Conservation (phyloP, 257 asterid species). For the Solanum medicagineum region DNA sequence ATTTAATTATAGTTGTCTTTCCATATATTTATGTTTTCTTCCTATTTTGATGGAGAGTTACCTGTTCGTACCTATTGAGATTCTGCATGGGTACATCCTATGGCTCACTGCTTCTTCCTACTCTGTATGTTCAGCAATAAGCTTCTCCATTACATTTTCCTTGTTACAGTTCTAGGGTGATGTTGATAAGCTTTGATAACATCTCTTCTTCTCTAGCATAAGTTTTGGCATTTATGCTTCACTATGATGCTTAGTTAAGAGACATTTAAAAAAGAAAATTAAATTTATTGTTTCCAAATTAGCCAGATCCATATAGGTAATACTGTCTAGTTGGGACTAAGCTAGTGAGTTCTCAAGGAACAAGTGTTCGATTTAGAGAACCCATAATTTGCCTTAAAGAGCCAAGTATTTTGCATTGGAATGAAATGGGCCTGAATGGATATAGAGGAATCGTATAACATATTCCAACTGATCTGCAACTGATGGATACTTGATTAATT, state of each 20-base stretch:
- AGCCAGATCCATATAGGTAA: background rate
- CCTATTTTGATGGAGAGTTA: background rate
- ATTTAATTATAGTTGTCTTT: constrained; percentile 1
- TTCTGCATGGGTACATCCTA: background rate
- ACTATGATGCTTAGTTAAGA: background rate
- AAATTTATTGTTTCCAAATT: background rate
- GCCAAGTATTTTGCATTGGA: background rate
- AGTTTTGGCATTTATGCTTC: background rate
- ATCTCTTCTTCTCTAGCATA: background rate
- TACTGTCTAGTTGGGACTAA: background rate
- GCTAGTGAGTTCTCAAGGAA: background rate
- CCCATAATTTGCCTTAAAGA: background rate
- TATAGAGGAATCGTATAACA: background rate
- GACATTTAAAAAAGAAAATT: background rate
- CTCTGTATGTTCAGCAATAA: background rate
- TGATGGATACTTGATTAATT: background rate
- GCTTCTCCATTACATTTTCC: background rate
- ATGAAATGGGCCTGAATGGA: background rate
- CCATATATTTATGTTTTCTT: background rate
- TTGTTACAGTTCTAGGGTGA: background rate
- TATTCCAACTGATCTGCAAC: background rate
- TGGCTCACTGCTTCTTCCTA: background rate
- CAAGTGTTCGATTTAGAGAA: background rate
- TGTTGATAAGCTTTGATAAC: background rate
- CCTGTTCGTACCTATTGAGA: background rate